Conservation (phyloP, 139 green algal genomes). For the Cymbomonas tetramitiformis region DNA sequence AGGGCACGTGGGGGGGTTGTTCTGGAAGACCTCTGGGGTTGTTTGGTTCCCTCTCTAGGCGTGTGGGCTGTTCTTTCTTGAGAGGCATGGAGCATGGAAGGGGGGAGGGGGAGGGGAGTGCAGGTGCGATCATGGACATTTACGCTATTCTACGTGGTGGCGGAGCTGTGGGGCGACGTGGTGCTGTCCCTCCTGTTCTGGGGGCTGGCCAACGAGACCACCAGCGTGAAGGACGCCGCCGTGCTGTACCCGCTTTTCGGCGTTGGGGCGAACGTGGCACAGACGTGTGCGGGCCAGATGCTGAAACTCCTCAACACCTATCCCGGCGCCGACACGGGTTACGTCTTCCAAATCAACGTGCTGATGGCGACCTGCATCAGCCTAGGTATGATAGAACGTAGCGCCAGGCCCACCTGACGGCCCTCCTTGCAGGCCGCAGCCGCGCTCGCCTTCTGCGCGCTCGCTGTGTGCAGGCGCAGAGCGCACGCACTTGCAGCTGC, state of each 20-base stretch:
- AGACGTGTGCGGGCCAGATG: constrained; percentile 46
- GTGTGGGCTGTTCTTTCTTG: not conserved
- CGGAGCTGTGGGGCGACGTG: constrained; percentile 79
- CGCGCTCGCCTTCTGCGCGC: too few relatives aligned
- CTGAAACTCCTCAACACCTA: constrained; percentile 5
- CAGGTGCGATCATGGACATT: constrained; percentile 95
- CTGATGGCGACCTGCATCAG: constrained; percentile 9
- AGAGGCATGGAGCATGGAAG: constrained; percentile 23
- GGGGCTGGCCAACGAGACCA: constrained; percentile 89
- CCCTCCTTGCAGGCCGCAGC: too few relatives aligned
- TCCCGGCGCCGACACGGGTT: not conserved
- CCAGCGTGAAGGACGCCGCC: constrained; percentile 59
- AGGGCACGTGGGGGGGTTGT: too few relatives aligned
- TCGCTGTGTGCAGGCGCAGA: too few relatives aligned
- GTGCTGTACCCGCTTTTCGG: constrained; percentile 89
- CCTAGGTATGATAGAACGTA: too few relatives aligned
- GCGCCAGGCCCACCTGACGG: too few relatives aligned
- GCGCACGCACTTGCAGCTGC: too few relatives aligned
- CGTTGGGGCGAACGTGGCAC: constrained; percentile 84
- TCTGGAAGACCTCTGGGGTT: not conserved
- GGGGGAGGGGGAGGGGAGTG: too few relatives aligned
- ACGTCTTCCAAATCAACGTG: not conserved
- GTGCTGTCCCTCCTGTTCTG: constrained; percentile 78
- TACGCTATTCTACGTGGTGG: constrained; percentile 78
- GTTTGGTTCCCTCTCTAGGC: not conserved